A percentile compares a stretch with the other conserved stretches of the same genome.
phyloP scores from a whole-genome alignment of 305 asterid species.

The Salvia sclarea region DNA sequence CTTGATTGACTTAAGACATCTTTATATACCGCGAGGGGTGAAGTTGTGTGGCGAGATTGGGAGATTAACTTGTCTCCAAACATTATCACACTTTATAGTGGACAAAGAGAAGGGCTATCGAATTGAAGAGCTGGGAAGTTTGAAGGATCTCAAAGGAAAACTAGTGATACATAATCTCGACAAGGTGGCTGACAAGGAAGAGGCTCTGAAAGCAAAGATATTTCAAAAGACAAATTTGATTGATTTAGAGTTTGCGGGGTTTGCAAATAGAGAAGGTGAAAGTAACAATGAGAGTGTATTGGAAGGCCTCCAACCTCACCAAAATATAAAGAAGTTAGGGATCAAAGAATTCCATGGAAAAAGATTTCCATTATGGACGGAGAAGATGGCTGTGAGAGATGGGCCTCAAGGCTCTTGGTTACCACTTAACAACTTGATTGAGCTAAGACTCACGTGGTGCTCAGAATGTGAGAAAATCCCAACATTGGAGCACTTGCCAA shows the following conservation, averaged over 20 bases:
- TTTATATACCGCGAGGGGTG: background rate
- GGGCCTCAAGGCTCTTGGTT: background rate
- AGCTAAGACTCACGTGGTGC: background rate
- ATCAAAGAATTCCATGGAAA: background rate
- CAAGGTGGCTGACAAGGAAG: slow-evolving; percentile 23
- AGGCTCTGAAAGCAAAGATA: slow-evolving; percentile 32
- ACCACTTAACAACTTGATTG: background rate
- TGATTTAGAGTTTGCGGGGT: background rate
- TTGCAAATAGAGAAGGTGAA: background rate
- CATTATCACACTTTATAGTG: background rate
- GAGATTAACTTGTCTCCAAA: slow-evolving; percentile 19
- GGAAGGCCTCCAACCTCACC: slow-evolving; percentile 3
- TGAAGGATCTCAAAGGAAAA: background rate
- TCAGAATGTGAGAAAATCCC: background rate
- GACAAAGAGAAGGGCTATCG: background rate
- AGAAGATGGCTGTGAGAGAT: background rate
- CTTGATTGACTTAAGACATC: slow-evolving; percentile 29
- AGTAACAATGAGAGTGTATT: background rate
- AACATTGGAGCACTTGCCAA: background rate
- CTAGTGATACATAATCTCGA: background rate
- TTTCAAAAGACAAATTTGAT: slow-evolving; percentile 12
- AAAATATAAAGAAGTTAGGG: background rate
- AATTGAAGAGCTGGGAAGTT: slow-evolving; percentile 28
- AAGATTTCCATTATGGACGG: background rate
- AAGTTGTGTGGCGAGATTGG: too few species aligned